These are phyloP conservation scores for Lactifluus subvellereus DNA, from an alignment of 768 basidiomycete genomes.

Conservation along the genomic window DNA sequence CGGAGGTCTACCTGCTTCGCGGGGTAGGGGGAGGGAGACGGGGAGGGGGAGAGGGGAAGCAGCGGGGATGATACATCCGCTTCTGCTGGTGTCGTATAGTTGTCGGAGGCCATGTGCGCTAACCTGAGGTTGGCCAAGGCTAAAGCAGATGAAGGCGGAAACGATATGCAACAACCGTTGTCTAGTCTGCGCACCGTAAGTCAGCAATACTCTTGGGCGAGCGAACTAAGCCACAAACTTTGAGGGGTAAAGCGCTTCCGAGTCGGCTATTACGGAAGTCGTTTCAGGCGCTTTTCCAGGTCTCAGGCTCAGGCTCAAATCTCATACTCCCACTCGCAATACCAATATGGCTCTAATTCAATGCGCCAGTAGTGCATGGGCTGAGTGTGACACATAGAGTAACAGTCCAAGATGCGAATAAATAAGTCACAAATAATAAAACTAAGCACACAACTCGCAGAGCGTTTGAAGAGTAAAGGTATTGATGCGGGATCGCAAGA, in stretches of 20 bases:
- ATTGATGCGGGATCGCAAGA: constrained; percentile 14
- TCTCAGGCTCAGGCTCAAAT: neutral
- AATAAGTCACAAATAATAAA: constrained; percentile 5
- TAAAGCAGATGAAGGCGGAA: neutral
- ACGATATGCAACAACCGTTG: too few relatives aligned
- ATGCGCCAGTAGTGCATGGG: neutral
- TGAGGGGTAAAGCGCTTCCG: too few relatives aligned
- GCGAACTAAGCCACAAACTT: neutral
- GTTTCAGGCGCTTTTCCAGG: neutral
- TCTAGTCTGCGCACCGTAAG: too few relatives aligned
- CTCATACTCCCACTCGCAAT: neutral
- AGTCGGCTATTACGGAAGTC: too few relatives aligned
- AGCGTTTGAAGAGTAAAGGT: constrained; percentile 10
- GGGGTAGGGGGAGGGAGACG: neutral
- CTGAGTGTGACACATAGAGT: neutral
- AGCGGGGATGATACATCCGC: constrained; percentile 16
- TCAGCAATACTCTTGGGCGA: neutral
- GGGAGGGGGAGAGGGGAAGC: constrained; percentile 1
- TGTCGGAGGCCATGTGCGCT: neutral
- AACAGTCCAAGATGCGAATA: constrained; percentile 3
- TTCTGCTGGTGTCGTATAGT: neutral
- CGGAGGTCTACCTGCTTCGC: constrained; percentile 3
- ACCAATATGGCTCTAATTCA: neutral
- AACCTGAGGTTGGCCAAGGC: neutral
- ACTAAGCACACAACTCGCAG: constrained; percentile 14